These are phyloP conservation scores for Alternaria infectoria DNA, from an alignment of 2,329 filamentous ascomycete species.

Conservation along the genomic window DNA sequence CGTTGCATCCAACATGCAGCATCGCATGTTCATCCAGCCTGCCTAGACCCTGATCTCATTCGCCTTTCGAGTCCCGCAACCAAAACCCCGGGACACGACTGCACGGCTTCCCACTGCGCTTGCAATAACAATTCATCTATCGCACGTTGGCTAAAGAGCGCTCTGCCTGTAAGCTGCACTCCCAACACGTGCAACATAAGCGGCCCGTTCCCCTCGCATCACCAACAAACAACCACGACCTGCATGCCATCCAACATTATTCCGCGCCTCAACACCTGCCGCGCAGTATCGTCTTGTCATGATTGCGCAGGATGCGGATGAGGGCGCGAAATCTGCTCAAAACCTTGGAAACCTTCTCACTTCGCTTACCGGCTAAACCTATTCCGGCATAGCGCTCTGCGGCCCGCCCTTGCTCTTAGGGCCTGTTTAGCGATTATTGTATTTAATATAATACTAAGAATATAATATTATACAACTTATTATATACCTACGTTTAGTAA, in stretches of 20 bases:
- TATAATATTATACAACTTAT: too few relatives aligned
- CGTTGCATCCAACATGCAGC: not conserved
- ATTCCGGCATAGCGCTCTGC: constrained; percentile 14
- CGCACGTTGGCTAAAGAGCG: constrained; percentile 13
- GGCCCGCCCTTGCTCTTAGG: not conserved
- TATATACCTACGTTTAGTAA: too few relatives aligned
- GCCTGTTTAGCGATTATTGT: too few relatives aligned
- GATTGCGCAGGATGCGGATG: constrained; percentile 1
- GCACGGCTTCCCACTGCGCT: not conserved
- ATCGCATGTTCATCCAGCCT: not conserved
- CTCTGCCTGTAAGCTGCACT: constrained; percentile 3
- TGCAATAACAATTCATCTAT: constrained; percentile 17
- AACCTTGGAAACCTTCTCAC: constrained; percentile 20
- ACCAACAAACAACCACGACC: not conserved
- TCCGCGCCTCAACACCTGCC: not conserved
- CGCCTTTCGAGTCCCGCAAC: not conserved
- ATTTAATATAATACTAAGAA: too few relatives aligned
- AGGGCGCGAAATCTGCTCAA: constrained; percentile 27
- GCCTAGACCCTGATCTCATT: not conserved
- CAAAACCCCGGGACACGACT: not conserved
- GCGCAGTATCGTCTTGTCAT: not conserved
- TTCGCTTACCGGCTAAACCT: constrained; percentile 13
- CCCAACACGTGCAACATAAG: constrained; percentile 14
- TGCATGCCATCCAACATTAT: not conserved
- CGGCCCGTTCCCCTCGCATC: constrained; percentile 9